Evolutionary conservation across 441 rosid species (phyloP).

Genomic region (Lagerstroemia fauriei): DNA sequence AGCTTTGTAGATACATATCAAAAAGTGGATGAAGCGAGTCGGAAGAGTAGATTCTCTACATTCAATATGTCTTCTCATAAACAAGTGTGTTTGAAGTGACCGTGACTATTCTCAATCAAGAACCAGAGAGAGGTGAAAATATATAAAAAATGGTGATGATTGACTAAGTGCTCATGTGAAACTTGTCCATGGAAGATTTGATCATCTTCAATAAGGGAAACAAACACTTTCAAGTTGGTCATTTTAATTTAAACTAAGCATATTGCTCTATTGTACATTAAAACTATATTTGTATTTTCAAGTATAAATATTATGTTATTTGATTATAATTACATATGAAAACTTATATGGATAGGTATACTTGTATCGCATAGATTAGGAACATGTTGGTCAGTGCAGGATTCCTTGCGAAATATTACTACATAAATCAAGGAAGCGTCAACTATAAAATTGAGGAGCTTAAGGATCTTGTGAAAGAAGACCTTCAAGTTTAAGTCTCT

Average conservation of each 20-base stretch:
- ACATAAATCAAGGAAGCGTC: background rate
- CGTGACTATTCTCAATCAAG: background rate
- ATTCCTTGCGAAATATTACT: background rate
- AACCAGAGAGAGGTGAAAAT: background rate
- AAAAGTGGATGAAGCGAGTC: background rate
- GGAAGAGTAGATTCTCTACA: background rate
- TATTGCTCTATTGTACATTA: too few species aligned
- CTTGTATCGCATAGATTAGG: background rate
- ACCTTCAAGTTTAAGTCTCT: background rate
- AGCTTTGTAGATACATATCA: background rate
- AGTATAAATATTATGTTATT: too few species aligned
- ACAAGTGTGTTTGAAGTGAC: background rate
- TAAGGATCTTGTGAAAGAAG: background rate
- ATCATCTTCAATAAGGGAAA: background rate
- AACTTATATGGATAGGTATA: background rate
- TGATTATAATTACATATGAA: background rate
- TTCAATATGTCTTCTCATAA: background rate
- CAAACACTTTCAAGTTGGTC: background rate
- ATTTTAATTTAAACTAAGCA: background rate
- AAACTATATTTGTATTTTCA: too few species aligned
- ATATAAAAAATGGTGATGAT: background rate
- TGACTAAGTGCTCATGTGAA: background rate
- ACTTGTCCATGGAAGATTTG: background rate
- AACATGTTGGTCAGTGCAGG: background rate
- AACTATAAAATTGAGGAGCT: background rate